phyloP scores from a whole-genome alignment of 768 basidiomycete species.

The Hydnomerulius pinastri region DNA sequence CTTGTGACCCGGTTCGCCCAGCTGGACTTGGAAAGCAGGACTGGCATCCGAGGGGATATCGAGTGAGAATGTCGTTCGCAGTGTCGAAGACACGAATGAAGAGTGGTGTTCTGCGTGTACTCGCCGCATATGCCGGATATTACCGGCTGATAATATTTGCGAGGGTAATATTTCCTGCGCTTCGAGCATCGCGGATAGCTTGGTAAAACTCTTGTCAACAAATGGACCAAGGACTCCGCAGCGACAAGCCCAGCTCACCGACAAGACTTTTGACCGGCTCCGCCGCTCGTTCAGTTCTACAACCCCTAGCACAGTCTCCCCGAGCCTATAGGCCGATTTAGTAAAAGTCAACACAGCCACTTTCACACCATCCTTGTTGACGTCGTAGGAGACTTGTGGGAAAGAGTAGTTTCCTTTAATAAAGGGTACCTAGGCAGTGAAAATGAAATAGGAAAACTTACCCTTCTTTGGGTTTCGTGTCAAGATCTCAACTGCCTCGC shows the following conservation, averaged over 20 bases:
- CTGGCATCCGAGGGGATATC: slow-evolving; percentile 93
- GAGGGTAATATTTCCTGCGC: slow-evolving; percentile 83
- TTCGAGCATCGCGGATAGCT: slow-evolving; percentile 90
- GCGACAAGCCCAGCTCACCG: slow-evolving; percentile 49
- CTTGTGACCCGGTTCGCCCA: slow-evolving; percentile 38
- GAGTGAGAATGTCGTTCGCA: slow-evolving; percentile 82
- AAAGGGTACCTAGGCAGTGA: not conserved
- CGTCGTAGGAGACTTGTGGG: slow-evolving; percentile 90
- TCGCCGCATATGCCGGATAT: slow-evolving; percentile 59
- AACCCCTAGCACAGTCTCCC: slow-evolving; percentile 89
- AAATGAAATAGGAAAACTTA: slow-evolving; percentile 32
- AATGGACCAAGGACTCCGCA: not conserved
- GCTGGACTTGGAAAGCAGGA: slow-evolving; percentile 76
- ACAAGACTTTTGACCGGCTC: slow-evolving; percentile 76
- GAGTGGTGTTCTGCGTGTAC: slow-evolving; percentile 87
- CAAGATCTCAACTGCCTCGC: slow-evolving; percentile 89
- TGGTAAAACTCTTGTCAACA: slow-evolving; percentile 5
- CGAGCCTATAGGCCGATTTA: slow-evolving; percentile 88
- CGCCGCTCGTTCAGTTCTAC: slow-evolving; percentile 80
- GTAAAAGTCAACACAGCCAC: slow-evolving; percentile 92
- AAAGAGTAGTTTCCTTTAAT: not conserved
- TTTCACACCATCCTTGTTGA: slow-evolving; percentile 87
- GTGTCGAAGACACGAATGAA: slow-evolving; percentile 68
- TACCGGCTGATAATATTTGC: slow-evolving; percentile 49
- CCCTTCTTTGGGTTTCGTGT: slow-evolving; percentile 90